Percentiles rank a stretch among this genome's conserved stretches.
These are phyloP conservation scores for Rhodotorula sp. DNA, from an alignment of 1,284 basidiomycete species.

Conservation along the genomic window DNA sequence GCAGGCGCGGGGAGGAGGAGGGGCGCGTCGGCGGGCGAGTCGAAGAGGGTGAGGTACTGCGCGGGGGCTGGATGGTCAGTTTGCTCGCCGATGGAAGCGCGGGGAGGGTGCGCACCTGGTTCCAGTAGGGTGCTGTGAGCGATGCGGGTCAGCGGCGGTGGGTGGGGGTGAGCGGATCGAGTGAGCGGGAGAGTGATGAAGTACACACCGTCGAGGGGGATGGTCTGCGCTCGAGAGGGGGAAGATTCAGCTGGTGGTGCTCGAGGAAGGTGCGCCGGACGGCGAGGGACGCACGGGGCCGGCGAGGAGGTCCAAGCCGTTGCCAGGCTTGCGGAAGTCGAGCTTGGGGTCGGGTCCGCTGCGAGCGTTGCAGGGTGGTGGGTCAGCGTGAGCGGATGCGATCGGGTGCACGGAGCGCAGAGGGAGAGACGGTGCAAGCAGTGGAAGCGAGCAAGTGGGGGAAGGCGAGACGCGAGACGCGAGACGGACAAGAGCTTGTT, in stretches of 20 bases:
- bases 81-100: no score
- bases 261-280: neutral
- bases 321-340: constrained; percentile 75
- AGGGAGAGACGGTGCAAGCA: neutral
- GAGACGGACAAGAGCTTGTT: constrained; percentile 28
- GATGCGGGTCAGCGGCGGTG: neutral
- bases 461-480: neutral
- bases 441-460: neutral
- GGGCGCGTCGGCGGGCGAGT: constrained; percentile 82
- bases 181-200: neutral
- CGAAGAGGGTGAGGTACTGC: constrained; percentile 79
- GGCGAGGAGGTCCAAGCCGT: constrained; percentile 70
- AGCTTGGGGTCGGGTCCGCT: constrained; percentile 72
- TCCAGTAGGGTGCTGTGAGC: constrained; percentile 74
- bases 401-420: neutral
- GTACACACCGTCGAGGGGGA: constrained; percentile 11
- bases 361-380: neutral
- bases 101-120: constrained; percentile 5
- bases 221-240: neutral
- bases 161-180: neutral
- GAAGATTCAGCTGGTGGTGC: neutral
- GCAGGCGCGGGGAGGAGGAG: constrained; percentile 65
- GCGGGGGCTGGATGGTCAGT: neutral
- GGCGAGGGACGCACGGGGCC: constrained; percentile 62
- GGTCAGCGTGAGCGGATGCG: neutral